Percentiles rank a stretch among this genome's conserved stretches.
Conservation (phyloP, 2,329 filamentous ascomycete genomes). For the Sporothrix phasma region DNA sequence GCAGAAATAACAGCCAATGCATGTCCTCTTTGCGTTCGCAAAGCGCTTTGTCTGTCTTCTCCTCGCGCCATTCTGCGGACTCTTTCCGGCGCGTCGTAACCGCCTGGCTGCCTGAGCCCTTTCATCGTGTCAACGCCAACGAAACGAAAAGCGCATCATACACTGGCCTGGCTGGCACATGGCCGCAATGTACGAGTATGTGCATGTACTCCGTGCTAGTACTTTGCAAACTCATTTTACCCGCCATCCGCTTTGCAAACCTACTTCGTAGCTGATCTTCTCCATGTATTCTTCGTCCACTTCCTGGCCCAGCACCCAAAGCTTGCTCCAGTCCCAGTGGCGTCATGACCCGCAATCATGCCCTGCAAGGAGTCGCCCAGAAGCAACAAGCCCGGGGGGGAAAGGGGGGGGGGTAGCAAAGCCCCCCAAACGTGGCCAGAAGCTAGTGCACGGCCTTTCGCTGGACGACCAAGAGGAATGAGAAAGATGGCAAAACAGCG, state of each 20-base stretch:
- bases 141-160: background rate
- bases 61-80: background rate
- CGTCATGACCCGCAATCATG: background rate
- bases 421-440: no score
- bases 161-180: background rate
- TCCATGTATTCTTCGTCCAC: background rate
- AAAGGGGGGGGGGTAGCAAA: background rate
- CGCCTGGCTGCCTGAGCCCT: background rate
- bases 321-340: background rate
- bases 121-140: background rate
- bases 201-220: no score
- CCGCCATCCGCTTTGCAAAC: background rate
- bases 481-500: no score
- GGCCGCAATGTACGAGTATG: no score
- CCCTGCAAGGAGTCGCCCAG: background rate
- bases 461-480: no score
- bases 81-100: background rate
- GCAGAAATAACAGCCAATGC: background rate
- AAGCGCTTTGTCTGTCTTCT: background rate
- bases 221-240: background rate
- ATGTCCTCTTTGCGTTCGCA: background rate
- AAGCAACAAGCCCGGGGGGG: background rate
- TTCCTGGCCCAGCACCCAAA: background rate
- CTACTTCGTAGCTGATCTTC: no score
- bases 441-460: no score